These are phyloP conservation scores for Moesziomyces globuligerus DNA, from an alignment of 1,284 basidiomycete species.

Conservation along the genomic window DNA sequence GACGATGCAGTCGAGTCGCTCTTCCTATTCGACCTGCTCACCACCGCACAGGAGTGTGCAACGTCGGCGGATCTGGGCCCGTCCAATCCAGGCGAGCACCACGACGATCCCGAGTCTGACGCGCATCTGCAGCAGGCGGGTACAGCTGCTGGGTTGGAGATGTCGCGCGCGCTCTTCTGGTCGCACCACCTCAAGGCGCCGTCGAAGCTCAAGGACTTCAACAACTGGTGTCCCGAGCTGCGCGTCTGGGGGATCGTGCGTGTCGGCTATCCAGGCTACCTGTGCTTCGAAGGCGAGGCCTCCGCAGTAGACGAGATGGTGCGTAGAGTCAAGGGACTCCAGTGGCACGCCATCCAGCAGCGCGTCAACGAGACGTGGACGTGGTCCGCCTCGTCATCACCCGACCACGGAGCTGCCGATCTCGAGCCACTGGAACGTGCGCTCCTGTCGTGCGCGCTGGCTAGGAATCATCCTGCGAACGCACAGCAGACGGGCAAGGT, in stretches of 20 bases:
- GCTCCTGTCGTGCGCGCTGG: conserved; percentile 28
- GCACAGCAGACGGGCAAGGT: conserved; percentile 11
- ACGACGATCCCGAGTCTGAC: neutral
- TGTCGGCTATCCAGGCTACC: conserved; percentile 52
- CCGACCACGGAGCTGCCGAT: neutral
- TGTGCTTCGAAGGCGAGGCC: conserved; percentile 51
- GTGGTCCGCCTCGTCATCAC: neutral
- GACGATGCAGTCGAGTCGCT: conserved; percentile 35
- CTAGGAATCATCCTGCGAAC: conserved; percentile 17
- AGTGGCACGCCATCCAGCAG: conserved; percentile 52
- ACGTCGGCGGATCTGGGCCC: neutral
- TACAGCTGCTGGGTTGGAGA: neutral
- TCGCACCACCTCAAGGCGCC: conserved; percentile 52
- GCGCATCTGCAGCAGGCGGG: neutral
- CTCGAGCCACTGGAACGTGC: conserved; percentile 11
- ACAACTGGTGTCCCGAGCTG: conserved; percentile 50
- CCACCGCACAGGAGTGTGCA: conserved; percentile 26
- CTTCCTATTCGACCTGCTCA: conserved; percentile 39
- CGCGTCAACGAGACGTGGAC: conserved; percentile 25
- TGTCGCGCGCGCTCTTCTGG: conserved; percentile 46
- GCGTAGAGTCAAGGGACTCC: conserved; percentile 42
- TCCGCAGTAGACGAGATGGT: conserved; percentile 50
- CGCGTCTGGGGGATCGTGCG: conserved; percentile 49
- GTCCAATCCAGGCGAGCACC: neutral
- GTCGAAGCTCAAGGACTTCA: conserved; percentile 51